Evolutionary conservation across 2,329 filamentous ascomycete species (phyloP).

Genomic region (Hypoxylon sp.): DNA sequence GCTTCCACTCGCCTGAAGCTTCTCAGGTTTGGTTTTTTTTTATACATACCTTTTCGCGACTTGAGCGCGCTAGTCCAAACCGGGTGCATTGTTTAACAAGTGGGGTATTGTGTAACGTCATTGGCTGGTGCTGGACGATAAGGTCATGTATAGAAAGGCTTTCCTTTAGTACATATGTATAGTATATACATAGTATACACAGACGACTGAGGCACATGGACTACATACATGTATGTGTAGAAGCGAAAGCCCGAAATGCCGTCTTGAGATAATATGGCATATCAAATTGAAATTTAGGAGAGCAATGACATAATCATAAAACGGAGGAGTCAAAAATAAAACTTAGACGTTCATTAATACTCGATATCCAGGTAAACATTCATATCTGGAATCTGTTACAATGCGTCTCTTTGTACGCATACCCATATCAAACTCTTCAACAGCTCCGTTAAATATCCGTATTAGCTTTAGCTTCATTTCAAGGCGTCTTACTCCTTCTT

Average conservation of each 20-base stretch:
- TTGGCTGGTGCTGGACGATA: not conserved
- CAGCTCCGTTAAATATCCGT: not conserved
- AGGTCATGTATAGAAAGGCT: not conserved
- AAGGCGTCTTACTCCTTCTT: conserved; percentile 69
- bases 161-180: too few species aligned
- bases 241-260: too few species aligned
- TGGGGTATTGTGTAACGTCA: conserved; percentile 5
- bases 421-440: not conserved
- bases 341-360: not conserved
- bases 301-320: not conserved
- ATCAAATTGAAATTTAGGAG: not conserved
- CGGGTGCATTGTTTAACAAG: conserved; percentile 21
- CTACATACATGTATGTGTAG: not conserved
- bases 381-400: not conserved
- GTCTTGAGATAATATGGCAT: not conserved
- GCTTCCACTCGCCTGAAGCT: conserved; percentile 38
- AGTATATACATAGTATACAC: too few species aligned
- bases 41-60: conserved; percentile 35
- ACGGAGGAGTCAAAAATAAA: not conserved
- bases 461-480: not conserved
- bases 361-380: too few species aligned
- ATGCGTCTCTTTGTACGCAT: not conserved
- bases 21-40: conserved; percentile 19
- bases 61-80: conserved; percentile 46
- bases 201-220: not conserved